Percentiles rank a stretch among this genome's conserved stretches.
Conservation (phyloP, 495 filamentous ascomycete genomes). For the Penicillium odoratum region DNA sequence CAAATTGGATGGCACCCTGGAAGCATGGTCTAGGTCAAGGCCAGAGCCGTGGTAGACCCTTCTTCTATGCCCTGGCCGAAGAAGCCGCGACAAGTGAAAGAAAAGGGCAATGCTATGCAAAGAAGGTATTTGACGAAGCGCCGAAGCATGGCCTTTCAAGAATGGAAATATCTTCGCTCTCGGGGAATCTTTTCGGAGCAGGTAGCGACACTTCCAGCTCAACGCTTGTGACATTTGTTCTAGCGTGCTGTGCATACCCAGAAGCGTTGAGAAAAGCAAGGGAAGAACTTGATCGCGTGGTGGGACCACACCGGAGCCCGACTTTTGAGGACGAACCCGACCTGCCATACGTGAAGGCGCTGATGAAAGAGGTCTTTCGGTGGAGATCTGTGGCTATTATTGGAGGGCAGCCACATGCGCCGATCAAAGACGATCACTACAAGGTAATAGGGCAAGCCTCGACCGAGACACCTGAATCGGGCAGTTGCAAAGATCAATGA, state of each 20-base stretch:
- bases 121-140: slow-evolving; percentile 38
- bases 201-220: slow-evolving; percentile 40
- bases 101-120: slow-evolving; percentile 33
- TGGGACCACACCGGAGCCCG: slow-evolving; percentile 22
- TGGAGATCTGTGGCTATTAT: slow-evolving; percentile 38
- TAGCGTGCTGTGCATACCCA: slow-evolving; percentile 42
- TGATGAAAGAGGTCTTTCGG: slow-evolving; percentile 39
- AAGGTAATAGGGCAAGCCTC: slow-evolving; percentile 15
- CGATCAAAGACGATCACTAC: slow-evolving; percentile 53
- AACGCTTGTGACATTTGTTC: slow-evolving; percentile 38
- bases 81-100: slow-evolving; percentile 34
- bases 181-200: slow-evolving; percentile 33
- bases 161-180: slow-evolving; percentile 36
- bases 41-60: slow-evolving; percentile 32
- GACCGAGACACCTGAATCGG: slow-evolving; percentile 1
- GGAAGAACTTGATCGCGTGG: slow-evolving; percentile 39
- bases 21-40: slow-evolving; percentile 38
- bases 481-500: not conserved
- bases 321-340: slow-evolving; percentile 25
- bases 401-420: slow-evolving; percentile 52
- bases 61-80: slow-evolving; percentile 43
- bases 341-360: slow-evolving; percentile 36
- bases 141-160: slow-evolving; percentile 37
- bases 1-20: slow-evolving; percentile 36
- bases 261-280: slow-evolving; percentile 40